Evolutionary conservation across 2,329 filamentous ascomycete species (phyloP).

Genomic region (Phialophora verrucosa): DNA sequence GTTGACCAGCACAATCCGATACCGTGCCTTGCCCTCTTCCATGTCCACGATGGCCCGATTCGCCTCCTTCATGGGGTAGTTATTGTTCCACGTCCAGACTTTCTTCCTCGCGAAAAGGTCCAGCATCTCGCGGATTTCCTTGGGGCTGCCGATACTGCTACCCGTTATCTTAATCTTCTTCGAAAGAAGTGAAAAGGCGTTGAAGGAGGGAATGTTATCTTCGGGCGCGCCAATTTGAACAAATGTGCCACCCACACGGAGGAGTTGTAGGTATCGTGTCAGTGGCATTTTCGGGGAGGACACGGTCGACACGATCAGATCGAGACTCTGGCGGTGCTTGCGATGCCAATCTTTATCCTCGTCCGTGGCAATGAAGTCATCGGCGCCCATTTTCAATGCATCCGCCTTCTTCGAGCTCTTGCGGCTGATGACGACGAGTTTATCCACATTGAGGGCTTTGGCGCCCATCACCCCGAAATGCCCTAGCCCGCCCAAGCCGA

Average conservation of each 20-base stretch:
- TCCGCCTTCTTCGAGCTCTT: conserved; percentile 58
- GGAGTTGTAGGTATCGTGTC: conserved; percentile 64
- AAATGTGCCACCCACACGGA: conserved; percentile 65
- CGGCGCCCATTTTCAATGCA: conserved; percentile 61
- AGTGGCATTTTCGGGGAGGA: conserved; percentile 67
- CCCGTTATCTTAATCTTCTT: conserved; percentile 63
- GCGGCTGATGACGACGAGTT: conserved; percentile 64
- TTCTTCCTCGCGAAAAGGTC: conserved; percentile 51
- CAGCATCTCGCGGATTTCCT: conserved; percentile 54
- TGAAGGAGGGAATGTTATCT: conserved; percentile 60
- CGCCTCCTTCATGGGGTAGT: conserved; percentile 51
- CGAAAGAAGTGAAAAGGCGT: conserved; percentile 63
- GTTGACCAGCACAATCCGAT: conserved; percentile 55
- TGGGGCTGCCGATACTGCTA: conserved; percentile 52
- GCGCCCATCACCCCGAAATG: conserved; percentile 76
- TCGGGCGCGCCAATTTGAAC: conserved; percentile 74
- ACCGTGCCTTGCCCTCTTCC: conserved; percentile 53
- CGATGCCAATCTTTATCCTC: conserved; percentile 62
- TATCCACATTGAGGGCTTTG: conserved; percentile 71
- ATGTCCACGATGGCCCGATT: conserved; percentile 53
- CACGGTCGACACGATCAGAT: conserved; percentile 65
- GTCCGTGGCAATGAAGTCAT: conserved; percentile 62
- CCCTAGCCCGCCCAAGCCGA: conserved; percentile 75
- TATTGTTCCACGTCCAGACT: conserved; percentile 53
- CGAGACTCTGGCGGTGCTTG: conserved; percentile 56